A percentile compares a stretch with the other conserved stretches of the same genome.
These are phyloP conservation scores for Massospora cicadina DNA, from an alignment of 371 early-diverging fungal genomes.

Conservation along the genomic window DNA sequence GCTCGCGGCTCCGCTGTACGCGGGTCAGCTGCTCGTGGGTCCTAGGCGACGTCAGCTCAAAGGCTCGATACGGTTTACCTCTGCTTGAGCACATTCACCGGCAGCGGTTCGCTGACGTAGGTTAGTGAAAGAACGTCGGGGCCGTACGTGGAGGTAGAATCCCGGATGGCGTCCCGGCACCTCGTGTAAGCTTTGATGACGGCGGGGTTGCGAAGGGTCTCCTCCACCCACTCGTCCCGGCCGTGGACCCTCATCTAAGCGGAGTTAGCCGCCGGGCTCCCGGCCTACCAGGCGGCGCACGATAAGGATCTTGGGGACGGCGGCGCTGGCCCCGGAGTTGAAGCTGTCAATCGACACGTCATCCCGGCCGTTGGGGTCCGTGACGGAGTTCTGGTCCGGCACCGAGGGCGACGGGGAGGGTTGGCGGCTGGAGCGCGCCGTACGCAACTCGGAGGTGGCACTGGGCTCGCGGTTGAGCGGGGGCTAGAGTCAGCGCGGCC, in stretches of 20 bases:
- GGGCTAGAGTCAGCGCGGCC: background rate
- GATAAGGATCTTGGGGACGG: conserved; percentile 37
- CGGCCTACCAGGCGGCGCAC: conserved; percentile 37
- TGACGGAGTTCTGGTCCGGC: conserved; percentile 15
- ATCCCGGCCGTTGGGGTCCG: conserved; percentile 22
- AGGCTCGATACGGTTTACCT: background rate
- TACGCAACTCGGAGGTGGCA: conserved; percentile 2
- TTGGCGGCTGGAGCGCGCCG: conserved; percentile 13
- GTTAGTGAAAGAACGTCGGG: conserved; percentile 15
- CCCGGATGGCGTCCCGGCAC: conserved; percentile 65
- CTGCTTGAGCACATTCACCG: background rate
- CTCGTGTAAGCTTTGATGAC: conserved; percentile 81
- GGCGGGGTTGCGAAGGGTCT: conserved; percentile 58
- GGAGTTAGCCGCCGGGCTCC: conserved; percentile 5
- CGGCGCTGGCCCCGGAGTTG: conserved; percentile 28
- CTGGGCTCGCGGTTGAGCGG: background rate
- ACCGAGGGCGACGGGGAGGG: conserved; percentile 17
- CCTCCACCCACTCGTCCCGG: conserved; percentile 49
- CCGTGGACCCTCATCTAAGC: conserved; percentile 24
- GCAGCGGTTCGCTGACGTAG: conserved; percentile 2
- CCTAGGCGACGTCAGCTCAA: background rate
- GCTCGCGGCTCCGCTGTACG: background rate
- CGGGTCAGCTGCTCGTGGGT: background rate
- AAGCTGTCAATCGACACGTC: conserved; percentile 36
- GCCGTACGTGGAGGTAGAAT: conserved; percentile 35